phyloP scores from a whole-genome alignment of 2,329 filamentous ascomycete species.

The Colletotrichum sp. region DNA sequence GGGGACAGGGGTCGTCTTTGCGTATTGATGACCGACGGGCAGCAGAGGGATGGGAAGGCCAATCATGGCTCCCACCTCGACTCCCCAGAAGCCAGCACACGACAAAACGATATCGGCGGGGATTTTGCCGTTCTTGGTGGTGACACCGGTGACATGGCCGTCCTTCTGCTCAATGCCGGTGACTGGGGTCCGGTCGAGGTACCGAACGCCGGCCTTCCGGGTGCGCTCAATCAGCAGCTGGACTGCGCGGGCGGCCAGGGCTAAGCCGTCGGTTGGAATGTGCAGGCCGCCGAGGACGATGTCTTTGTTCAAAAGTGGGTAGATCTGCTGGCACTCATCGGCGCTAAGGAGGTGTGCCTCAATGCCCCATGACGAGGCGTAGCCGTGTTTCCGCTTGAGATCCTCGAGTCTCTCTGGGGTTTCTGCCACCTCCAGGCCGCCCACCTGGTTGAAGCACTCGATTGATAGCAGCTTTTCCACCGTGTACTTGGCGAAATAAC shows the following conservation, averaged over 20 bases:
- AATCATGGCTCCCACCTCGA: constrained; percentile 67
- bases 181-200: constrained; percentile 61
- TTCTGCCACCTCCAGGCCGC: constrained; percentile 67
- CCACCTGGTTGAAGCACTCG: constrained; percentile 67
- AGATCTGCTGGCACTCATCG: constrained; percentile 57
- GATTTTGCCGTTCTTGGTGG: constrained; percentile 51
- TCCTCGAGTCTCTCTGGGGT: constrained; percentile 64
- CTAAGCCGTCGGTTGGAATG: constrained; percentile 66
- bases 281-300: constrained; percentile 63
- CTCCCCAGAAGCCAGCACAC: constrained; percentile 71
- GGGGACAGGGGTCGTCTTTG: constrained; percentile 61
- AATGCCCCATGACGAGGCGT: constrained; percentile 65
- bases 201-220: constrained; percentile 60
- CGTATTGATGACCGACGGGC: constrained; percentile 69
- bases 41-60: constrained; percentile 62
- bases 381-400: constrained; percentile 67
- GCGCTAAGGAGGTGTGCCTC: constrained; percentile 55
- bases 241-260: constrained; percentile 65
- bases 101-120: constrained; percentile 66
- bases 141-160: constrained; percentile 61
- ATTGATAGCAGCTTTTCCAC: constrained; percentile 64
- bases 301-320: constrained; percentile 59
- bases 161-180: constrained; percentile 58
- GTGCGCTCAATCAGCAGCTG: constrained; percentile 66
- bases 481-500: constrained; percentile 64